These are phyloP conservation scores for Setomelanomma holmii DNA, from an alignment of 2,329 filamentous ascomycete species.

Conservation along the genomic window DNA sequence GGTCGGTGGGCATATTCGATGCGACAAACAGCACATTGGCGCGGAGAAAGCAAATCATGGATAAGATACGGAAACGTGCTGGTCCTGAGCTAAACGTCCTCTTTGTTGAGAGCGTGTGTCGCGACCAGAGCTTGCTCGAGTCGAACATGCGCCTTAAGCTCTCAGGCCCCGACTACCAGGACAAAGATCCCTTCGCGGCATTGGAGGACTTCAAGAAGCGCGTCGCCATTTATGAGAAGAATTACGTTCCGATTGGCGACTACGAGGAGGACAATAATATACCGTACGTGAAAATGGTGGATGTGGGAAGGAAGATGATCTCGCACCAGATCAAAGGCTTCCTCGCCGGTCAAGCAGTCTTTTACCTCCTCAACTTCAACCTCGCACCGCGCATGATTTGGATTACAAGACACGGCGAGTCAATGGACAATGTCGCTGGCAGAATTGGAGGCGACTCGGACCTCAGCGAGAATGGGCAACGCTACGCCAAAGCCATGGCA, in stretches of 20 bases:
- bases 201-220: constrained; percentile 91
- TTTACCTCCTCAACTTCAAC: constrained; percentile 96
- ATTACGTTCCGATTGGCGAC: constrained; percentile 87
- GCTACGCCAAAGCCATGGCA: constrained; percentile 80
- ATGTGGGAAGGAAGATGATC: constrained; percentile 93
- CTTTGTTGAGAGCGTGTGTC: constrained; percentile 93
- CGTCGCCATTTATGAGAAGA: constrained; percentile 91
- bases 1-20: constrained; percentile 93
- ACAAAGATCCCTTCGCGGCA: constrained; percentile 86
- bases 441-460: constrained; percentile 92
- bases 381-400: constrained; percentile 94
- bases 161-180: constrained; percentile 93
- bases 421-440: constrained; percentile 82
- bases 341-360: constrained; percentile 88
- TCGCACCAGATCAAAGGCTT: constrained; percentile 92
- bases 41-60: constrained; percentile 81
- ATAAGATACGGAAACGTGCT: constrained; percentile 81
- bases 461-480: constrained; percentile 78
- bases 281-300: constrained; percentile 97
- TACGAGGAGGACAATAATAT: constrained; percentile 90
- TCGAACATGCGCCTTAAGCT: constrained; percentile 98
- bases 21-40: constrained; percentile 95
- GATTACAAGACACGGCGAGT: constrained; percentile 96
- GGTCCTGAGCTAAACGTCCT: constrained; percentile 86
- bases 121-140: constrained; percentile 83